phyloP scores from a whole-genome alignment of 2,329 filamentous ascomycete species.

The Diaporthe vaccinii region DNA sequence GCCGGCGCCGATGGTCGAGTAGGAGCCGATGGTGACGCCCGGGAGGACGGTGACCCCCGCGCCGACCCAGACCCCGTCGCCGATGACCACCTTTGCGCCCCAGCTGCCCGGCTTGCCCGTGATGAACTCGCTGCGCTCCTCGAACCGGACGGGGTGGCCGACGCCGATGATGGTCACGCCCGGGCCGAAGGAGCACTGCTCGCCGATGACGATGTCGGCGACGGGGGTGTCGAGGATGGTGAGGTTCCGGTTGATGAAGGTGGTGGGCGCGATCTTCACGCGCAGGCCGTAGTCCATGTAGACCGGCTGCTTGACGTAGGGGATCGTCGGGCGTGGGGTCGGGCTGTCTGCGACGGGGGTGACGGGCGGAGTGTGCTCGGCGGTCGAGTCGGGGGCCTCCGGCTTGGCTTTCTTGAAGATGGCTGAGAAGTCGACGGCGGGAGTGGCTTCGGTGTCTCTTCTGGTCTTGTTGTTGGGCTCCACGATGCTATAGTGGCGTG shows the following conservation, averaged over 20 bases:
- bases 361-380: slow-evolving; percentile 14
- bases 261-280: slow-evolving; percentile 48
- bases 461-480: slow-evolving; percentile 44
- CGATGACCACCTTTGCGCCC: slow-evolving; percentile 51
- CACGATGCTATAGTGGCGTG: slow-evolving; percentile 44
- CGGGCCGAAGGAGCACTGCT: slow-evolving; percentile 49
- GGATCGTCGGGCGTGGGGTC: slow-evolving; percentile 46
- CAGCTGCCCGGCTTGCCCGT: slow-evolving; percentile 45
- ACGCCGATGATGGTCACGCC: slow-evolving; percentile 50
- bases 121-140: slow-evolving; percentile 47
- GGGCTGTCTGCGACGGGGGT: slow-evolving; percentile 42
- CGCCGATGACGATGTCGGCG: slow-evolving; percentile 51
- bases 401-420: slow-evolving; percentile 1
- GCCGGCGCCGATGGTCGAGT: slow-evolving; percentile 50
- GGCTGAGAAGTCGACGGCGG: slow-evolving; percentile 46
- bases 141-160: slow-evolving; percentile 46
- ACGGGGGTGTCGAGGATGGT: slow-evolving; percentile 53
- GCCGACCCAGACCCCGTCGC: slow-evolving; percentile 57
- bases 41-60: slow-evolving; percentile 52
- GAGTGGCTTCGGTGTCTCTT: slow-evolving; percentile 40
- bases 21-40: slow-evolving; percentile 48
- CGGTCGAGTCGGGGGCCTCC: not conserved
- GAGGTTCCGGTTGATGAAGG: slow-evolving; percentile 52
- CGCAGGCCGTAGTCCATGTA: slow-evolving; percentile 51
- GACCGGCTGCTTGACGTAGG: slow-evolving; percentile 51